Base-by-base conservation (phyloP, 352 stramenopile species). In the Elongisporangium senticosum region DNA sequence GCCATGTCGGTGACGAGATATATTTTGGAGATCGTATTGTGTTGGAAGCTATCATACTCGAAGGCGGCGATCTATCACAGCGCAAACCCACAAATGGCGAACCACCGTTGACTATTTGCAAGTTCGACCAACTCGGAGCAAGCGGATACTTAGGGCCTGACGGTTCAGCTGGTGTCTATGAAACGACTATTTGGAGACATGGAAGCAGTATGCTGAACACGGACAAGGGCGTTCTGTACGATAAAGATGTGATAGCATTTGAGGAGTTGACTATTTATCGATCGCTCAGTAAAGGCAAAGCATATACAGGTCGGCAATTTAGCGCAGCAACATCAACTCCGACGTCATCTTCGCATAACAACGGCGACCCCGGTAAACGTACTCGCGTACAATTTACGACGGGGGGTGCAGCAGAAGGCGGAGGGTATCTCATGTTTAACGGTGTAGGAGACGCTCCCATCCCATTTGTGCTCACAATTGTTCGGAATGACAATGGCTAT, bases 371-470 rank as follows among this genome's bases (percentile, higher is more conserved):
- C 4, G 49, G 22, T 23, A 26, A 53, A 53, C 20, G 49, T 5
- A 53, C 20, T 17, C 20, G 49, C 49, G 20, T 53, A 0, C 20
- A 47, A 43, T 56, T 22, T 28, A 43, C 33, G 4, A 43, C 33
- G 33, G 33, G 33, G 17, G 33, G 33, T 52, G 66, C 65, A n/a
- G 73, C 71, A 15, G 72, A 85, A 55, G 79, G 83, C 24, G 82
- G 85, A 20, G 85, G 85, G 0, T 95, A 95, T 61, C 59, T 95
- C 19, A 95, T 95, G 85, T 95, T 90, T 50, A 92, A 95, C 40
- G 85, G 85, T 50, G 71, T 95, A 21, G 85, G 85, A 5, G 85
- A 95, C 60, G 85, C 85, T 7, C 85, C 85, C 0, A 85, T 95
- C 48, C 81, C 80, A 8, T 88, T 95, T 23, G 79, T 80, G 0